Base-by-base conservation (phyloP, 176 grass and related monocot species). In the Metroxylon sagu region DNA sequence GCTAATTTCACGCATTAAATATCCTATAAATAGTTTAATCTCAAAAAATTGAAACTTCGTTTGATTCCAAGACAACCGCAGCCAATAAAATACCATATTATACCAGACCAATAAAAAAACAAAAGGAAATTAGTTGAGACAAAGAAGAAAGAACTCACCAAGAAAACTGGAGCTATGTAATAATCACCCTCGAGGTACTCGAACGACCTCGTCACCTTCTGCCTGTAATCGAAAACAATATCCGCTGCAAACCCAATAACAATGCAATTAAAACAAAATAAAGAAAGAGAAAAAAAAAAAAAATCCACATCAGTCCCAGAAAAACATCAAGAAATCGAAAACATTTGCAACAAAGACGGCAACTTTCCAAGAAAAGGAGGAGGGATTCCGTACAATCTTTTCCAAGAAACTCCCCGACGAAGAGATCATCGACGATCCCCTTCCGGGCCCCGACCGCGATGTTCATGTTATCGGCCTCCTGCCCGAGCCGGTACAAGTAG, bases 401-500 rank as follows among this genome's bases (percentile, higher is more conserved):
- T 23, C 81, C 87, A 48, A 97, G 93, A 76, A 91, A 97, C 43
- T 88, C 72, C 1, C 87, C 87, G 3, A 91, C 76, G 66, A 97
- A 97, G 65, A 97, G 76, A 62, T 91, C 81, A 29, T 97, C 87
- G 25, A 97, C 70, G 50, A 88, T 21, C 57, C 87, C 87, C 1
- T 83, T 57, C 1, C 84, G 75, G 6, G 93, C 93, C 1, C 87
- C 87, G 12, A 97, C 93, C 23, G 87, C 43, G 61, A 85, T 80
- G 69, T 97, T 88, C 78, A 91, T 50, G 73, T 97, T 97, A n/a
- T 97, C 84, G 1, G 93, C 80, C 48, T 97, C 93, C 65, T 88
- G 82, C 31, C 84, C 84, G 16, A 97, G 84, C 49, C 93, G 75
- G 57, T 88, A 85, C 48, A 97, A 81, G 76, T 97, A 97, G 70